These are phyloP conservation scores for Pythium inflatum DNA, from an alignment of 352 stramenopile genomes.

Conservation along the genomic window DNA sequence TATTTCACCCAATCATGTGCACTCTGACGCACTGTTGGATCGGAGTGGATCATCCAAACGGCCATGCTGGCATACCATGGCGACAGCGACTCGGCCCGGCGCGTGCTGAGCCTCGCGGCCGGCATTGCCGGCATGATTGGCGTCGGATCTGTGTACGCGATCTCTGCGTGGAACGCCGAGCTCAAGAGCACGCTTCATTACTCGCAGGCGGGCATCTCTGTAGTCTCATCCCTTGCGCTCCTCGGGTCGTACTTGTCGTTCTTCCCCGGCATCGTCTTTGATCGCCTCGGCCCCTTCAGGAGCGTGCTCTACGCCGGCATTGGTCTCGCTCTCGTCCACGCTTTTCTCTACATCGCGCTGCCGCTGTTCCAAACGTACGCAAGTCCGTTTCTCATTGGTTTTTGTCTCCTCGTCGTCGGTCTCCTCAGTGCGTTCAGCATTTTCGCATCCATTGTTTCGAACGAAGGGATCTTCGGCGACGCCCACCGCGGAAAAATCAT, in stretches of 20 bases:
- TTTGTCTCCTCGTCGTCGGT: slow-evolving; percentile 62
- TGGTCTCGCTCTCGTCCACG: slow-evolving; percentile 44
- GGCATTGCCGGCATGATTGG: slow-evolving; percentile 73
- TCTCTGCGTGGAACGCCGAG: slow-evolving; percentile 84
- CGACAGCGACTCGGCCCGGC: slow-evolving; percentile 22
- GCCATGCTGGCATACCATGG: neutral
- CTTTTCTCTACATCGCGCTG: slow-evolving; percentile 50
- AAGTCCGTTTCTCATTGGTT: slow-evolving; percentile 55
- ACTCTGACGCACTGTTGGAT: neutral
- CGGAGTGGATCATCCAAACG: too few species aligned
- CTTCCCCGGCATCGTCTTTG: slow-evolving; percentile 71
- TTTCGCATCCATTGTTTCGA: slow-evolving; percentile 76
- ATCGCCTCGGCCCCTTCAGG: slow-evolving; percentile 62
- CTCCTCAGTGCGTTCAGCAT: slow-evolving; percentile 75
- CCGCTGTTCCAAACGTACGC: slow-evolving; percentile 44
- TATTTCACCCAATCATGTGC: slow-evolving; percentile 17
- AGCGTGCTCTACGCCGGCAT: slow-evolving; percentile 58
- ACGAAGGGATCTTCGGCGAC: slow-evolving; percentile 78
- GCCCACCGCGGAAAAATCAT: slow-evolving; percentile 79
- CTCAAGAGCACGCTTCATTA: slow-evolving; percentile 78
- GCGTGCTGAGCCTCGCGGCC: slow-evolving; percentile 51
- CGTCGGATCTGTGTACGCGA: slow-evolving; percentile 76
- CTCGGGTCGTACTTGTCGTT: slow-evolving; percentile 81
- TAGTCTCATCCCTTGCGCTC: slow-evolving; percentile 73
- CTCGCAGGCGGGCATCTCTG: slow-evolving; percentile 75